Base-by-base conservation (phyloP, 1,284 basidiomycete genomes). In the Cutaneotrichosporon dermatis region DNA sequence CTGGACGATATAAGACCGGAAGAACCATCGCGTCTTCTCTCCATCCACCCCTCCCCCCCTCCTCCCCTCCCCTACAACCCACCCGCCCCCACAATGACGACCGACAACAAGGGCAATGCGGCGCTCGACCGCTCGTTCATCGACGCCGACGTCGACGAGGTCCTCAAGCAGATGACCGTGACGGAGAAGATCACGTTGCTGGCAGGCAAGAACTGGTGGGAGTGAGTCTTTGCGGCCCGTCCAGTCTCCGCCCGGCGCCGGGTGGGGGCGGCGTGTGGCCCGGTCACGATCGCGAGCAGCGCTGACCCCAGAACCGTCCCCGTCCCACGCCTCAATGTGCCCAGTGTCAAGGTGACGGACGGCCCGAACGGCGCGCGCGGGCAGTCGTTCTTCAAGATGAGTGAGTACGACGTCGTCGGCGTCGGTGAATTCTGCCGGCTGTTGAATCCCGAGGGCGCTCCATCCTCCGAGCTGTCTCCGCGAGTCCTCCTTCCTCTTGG, bases 291-390 rank as follows among this genome's bases (percentile, higher is more conserved):
- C 12, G 8, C 39, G 39, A 40, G 39, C 12, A 6, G 15, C 12
- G 36, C 50, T 53, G 43, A 53, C 51, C 3, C 7, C 55, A 56
- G 46, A 9, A 54, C 52, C 6, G 37, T 25, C 9, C 12, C 56
- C n/a, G 33, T 74, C 3, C 69, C 73, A 2, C 62, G 72, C n/a
- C 56, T 76, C 34, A 72, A 74, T 51, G 64, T 76, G 16, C 74
- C 60, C 36, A 68, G 64, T 53, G 42, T 71, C 61, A 71, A 71
- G 58, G 68, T 70, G 12, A 66, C 67, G 8, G 69, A 70, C 54
- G 69, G 69, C 34, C 69, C 69, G 11, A 65, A 66, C 44, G 69
- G 69, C 7, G 69, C 69, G 15, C 63, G 69, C 10, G 69, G 69
- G 9, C 64, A 55, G 16, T 63, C 57, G 35, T 66, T 66, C 54